Percentiles rank a stretch among this genome's conserved stretches.
These are phyloP conservation scores for Atkinsonella hypoxylon DNA, from an alignment of 2,329 filamentous ascomycete species.

Conservation along the genomic window DNA sequence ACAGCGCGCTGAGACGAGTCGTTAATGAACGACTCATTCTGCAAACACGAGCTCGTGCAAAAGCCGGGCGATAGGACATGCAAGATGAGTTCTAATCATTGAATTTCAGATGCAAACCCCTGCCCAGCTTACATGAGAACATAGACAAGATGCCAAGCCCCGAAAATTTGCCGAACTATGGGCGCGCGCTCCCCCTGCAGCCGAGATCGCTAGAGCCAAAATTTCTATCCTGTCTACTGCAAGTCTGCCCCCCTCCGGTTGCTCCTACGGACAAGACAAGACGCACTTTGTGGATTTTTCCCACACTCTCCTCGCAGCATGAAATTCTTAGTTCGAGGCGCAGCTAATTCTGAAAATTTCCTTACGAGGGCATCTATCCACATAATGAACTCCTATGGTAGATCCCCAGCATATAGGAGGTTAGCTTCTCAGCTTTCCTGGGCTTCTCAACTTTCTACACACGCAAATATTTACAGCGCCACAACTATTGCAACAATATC, in stretches of 20 bases:
- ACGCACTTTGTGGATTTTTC: constrained; percentile 16
- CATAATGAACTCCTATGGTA: constrained; percentile 24
- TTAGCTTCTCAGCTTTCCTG: constrained; percentile 28
- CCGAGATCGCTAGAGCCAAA: constrained; percentile 27
- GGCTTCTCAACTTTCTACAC: constrained; percentile 15
- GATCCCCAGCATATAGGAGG: constrained; percentile 36
- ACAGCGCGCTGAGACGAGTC: constrained; percentile 30
- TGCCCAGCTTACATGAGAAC: neutral
- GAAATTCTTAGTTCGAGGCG: constrained; percentile 35
- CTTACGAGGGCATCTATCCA: constrained; percentile 30
- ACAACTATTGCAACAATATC: constrained; percentile 19
- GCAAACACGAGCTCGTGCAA: constrained; percentile 11
- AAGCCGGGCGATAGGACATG: neutral
- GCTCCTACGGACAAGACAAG: constrained; percentile 13
- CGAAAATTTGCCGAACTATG: constrained; percentile 22
- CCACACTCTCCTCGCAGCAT: constrained; percentile 24
- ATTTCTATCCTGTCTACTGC: constrained; percentile 25
- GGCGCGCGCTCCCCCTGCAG: constrained; percentile 17
- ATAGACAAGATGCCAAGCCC: constrained; percentile 13
- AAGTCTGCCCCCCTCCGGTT: constrained; percentile 16
- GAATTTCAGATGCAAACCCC: neutral
- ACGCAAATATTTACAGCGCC: constrained; percentile 15
- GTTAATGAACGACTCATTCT: constrained; percentile 33
- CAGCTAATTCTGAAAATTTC: constrained; percentile 26
- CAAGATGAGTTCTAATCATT: neutral